Base-by-base conservation (phyloP, 768 basidiomycete species). In the Lanmaoa pseudosensibilis region DNA sequence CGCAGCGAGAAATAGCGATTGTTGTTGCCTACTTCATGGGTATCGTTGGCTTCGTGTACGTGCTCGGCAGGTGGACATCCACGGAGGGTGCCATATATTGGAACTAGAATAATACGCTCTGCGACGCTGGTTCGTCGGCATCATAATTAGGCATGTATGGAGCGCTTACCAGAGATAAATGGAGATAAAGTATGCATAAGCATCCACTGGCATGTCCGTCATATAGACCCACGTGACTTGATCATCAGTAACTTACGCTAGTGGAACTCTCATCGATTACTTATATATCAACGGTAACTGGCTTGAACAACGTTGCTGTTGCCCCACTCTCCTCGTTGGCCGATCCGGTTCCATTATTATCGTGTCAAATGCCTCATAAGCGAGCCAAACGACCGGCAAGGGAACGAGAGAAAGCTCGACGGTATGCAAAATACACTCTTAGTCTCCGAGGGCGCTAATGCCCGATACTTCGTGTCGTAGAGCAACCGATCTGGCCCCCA, bases 291-390 rank as follows among this genome's bases (percentile, higher is more conserved):
- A 43, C 15, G 19, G 8, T 30, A 30, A 32, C 38, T 49, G 34
- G 15, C 37, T 38, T 37, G n/a, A 15, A 36, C 47, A 65, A 57
- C 65, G 55, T 65, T 65, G 54, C 41, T 12, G 12, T 62, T 56
- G 37, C n/a, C 19, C 47, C 30, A 25, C n/a, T 40, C 34, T 34
- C 51, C 38, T 46, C 50, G 50, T 46, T 48, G 50, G 33, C 50
- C 11, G 10, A 49, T 40, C 54, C 32, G 21, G 19, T 34, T 54
- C 58, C 65, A 47, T 64, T 56, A 66, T 60, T 66, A 66, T 54
- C 64, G 64, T 61, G 57, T 67, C 54, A 63, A 61, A 87, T 87
- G 86, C 86, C 86, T 40, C 86, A 87, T 68, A 87, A 87, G 74
- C 78, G 79, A 56, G 81, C 83, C 19, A 86, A 85, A 63, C 75